These are phyloP conservation scores for Ophiostoma sp. DNA, from an alignment of 2,329 filamentous ascomycete genomes.

Conservation along the genomic window DNA sequence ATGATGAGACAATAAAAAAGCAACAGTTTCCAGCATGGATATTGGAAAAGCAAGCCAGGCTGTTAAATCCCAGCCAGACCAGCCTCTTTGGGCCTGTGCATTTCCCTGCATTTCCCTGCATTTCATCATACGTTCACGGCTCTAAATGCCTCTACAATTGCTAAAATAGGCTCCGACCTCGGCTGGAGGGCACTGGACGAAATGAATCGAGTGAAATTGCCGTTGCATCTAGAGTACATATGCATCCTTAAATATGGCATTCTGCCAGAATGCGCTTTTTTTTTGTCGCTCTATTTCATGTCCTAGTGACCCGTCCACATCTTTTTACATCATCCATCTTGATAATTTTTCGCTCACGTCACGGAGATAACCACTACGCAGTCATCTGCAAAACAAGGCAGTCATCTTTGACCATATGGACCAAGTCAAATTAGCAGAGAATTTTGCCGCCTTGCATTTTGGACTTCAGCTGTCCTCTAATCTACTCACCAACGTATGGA, in stretches of 20 bases:
- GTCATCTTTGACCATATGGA: not conserved
- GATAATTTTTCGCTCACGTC: not conserved
- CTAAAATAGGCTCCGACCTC: constrained; percentile 3
- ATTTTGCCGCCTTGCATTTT: not conserved
- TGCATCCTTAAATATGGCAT: constrained; percentile 3
- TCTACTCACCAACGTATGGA: no score
- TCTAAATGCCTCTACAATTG: not conserved
- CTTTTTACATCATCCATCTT: constrained; percentile 1
- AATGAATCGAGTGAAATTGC: not conserved
- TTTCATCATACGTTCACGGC: no score
- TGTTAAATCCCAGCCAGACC: no score
- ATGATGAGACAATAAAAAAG: not conserved
- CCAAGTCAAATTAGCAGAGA: not conserved
- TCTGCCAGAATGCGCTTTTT: not conserved
- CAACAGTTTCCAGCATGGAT: not conserved
- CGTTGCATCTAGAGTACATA: not conserved
- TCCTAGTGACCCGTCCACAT: not conserved
- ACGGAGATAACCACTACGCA: not conserved
- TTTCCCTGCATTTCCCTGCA: no score
- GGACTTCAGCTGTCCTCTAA: no score
- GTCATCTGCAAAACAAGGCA: no score
- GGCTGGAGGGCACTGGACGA: not conserved
- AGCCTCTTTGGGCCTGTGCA: not conserved
- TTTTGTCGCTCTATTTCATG: not conserved
- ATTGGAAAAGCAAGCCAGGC: not conserved